A percentile compares a stretch with the other conserved stretches of the same genome.
These are phyloP conservation scores for Conticribra weissflogii DNA, from an alignment of 108 stramenopile genomes.

Conservation along the genomic window DNA sequence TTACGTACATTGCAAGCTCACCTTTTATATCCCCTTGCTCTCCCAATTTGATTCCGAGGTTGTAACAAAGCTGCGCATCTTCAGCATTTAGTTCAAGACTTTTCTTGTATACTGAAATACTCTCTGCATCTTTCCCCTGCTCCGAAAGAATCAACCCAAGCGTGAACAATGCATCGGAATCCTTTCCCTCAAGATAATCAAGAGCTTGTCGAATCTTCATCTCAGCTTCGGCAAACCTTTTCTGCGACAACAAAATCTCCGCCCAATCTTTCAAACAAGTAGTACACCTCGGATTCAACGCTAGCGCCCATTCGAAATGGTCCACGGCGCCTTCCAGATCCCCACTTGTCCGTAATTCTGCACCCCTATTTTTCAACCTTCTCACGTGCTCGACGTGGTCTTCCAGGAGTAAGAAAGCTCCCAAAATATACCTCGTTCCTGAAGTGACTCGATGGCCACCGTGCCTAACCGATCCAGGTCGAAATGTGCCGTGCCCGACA, in stretches of 20 bases:
- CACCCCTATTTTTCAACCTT: slow-evolving; percentile 65
- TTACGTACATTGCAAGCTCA: slow-evolving; percentile 57
- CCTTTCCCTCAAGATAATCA: slow-evolving; percentile 57
- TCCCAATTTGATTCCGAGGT: slow-evolving; percentile 64
- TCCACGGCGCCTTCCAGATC: slow-evolving; percentile 50
- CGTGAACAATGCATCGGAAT: slow-evolving; percentile 67
- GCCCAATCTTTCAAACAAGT: slow-evolving; percentile 75
- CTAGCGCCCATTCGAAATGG: slow-evolving; percentile 68
- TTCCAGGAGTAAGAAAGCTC: slow-evolving; percentile 64
- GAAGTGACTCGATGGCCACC: slow-evolving; percentile 59
- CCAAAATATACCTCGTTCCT: slow-evolving; percentile 62
- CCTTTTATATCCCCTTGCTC: slow-evolving; percentile 47
- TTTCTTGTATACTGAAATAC: slow-evolving; percentile 52
- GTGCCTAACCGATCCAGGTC: slow-evolving; percentile 68
- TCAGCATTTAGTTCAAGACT: slow-evolving; percentile 60
- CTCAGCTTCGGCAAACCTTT: slow-evolving; percentile 51
- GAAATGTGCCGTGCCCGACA: slow-evolving; percentile 65
- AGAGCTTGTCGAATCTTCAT: slow-evolving; percentile 47
- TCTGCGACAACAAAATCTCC: slow-evolving; percentile 53
- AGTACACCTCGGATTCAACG: slow-evolving; percentile 60
- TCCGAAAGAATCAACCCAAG: slow-evolving; percentile 58
- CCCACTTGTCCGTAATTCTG: slow-evolving; percentile 44
- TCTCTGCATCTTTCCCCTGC: slow-evolving; percentile 54
- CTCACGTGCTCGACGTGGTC: slow-evolving; percentile 72
- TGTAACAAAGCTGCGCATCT: slow-evolving; percentile 67